These are phyloP conservation scores for Holtermannia corniformis DNA, from an alignment of 768 basidiomycete genomes.

Conservation along the genomic window DNA sequence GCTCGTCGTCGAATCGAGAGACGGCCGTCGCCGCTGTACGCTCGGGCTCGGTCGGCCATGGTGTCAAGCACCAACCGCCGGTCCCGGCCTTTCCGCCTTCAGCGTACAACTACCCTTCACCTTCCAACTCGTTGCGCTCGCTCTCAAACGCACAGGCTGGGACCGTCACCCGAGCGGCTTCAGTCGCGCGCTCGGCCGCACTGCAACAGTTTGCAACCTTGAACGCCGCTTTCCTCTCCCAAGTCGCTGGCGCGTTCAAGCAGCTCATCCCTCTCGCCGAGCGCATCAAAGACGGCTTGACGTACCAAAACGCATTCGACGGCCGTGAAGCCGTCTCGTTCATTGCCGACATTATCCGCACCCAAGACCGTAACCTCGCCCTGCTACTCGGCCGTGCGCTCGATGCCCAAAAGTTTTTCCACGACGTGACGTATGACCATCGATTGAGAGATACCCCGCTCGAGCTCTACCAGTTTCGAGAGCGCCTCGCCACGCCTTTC, in stretches of 20 bases:
- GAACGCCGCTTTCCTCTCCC: constrained; percentile 91
- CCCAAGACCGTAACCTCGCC: constrained; percentile 91
- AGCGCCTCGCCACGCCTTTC: constrained; percentile 72
- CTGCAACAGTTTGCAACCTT: constrained; percentile 62
- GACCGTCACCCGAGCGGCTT: constrained; percentile 20
- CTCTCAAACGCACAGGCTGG: constrained; percentile 7
- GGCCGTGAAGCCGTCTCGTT: constrained; percentile 95
- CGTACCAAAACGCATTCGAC: constrained; percentile 93
- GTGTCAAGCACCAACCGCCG: not conserved
- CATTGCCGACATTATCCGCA: constrained; percentile 96
- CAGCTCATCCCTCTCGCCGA: constrained; percentile 67
- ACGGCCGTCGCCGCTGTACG: constrained; percentile 24
- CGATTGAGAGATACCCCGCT: constrained; percentile 75
- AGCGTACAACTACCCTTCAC: constrained; percentile 22
- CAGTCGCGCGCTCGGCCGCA: constrained; percentile 37
- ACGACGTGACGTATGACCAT: constrained; percentile 98
- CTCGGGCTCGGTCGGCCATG: constrained; percentile 31
- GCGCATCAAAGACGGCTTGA: constrained; percentile 84
- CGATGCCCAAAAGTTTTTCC: constrained; percentile 97
- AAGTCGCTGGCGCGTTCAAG: constrained; percentile 87
- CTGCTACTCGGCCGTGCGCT: constrained; percentile 87
- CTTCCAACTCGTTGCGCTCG: constrained; percentile 27
- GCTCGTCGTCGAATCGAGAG: constrained; percentile 18
- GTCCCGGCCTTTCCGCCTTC: constrained; percentile 13
- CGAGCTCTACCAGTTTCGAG: constrained; percentile 89